Conservation (phyloP, 768 basidiomycete species). For the Suillus alpinus region DNA sequence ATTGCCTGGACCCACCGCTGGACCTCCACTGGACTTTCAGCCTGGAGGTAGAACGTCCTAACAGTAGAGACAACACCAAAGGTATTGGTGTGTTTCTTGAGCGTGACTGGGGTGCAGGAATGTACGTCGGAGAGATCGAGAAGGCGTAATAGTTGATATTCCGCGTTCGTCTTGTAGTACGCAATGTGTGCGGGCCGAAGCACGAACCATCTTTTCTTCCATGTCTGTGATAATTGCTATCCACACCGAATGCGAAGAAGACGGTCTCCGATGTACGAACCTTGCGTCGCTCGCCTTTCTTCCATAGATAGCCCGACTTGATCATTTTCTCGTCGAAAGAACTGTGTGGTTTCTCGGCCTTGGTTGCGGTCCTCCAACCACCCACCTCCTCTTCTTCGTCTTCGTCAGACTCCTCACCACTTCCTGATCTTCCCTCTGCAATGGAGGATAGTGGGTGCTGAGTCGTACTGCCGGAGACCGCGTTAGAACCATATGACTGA, state of each 20-base stretch:
- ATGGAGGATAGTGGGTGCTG: slow-evolving; percentile 70
- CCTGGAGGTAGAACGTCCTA: slow-evolving; percentile 90
- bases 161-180: slow-evolving; percentile 94
- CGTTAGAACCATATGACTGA: slow-evolving; percentile 33
- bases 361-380: slow-evolving; percentile 59
- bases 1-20: slow-evolving; percentile 82
- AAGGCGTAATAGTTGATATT: slow-evolving; percentile 88
- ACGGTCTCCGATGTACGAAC: slow-evolving; percentile 41
- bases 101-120: slow-evolving; percentile 78
- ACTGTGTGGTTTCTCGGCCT: slow-evolving; percentile 40
- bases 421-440: slow-evolving; percentile 67
- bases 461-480: slow-evolving; percentile 29
- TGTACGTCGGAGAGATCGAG: slow-evolving; percentile 88
- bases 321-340: slow-evolving; percentile 68
- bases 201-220: slow-evolving; percentile 99
- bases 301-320: slow-evolving; percentile 93
- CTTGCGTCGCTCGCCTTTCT: slow-evolving; percentile 97
- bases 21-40: slow-evolving; percentile 67
- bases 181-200: slow-evolving; percentile 88
- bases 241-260: slow-evolving; percentile 3
- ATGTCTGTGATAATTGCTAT: slow-evolving; percentile 57
- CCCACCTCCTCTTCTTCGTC: slow-evolving; percentile 68
- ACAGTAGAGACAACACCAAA: slow-evolving; percentile 90
- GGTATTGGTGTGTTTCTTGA: slow-evolving; percentile 87
- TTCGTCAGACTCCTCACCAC: slow-evolving; percentile 77